Evolutionary conservation across 176 grass and related monocot species (phyloP), one percentile per base, ranked within the genome.

Genomic region (Oryza coarctata): DNA sequence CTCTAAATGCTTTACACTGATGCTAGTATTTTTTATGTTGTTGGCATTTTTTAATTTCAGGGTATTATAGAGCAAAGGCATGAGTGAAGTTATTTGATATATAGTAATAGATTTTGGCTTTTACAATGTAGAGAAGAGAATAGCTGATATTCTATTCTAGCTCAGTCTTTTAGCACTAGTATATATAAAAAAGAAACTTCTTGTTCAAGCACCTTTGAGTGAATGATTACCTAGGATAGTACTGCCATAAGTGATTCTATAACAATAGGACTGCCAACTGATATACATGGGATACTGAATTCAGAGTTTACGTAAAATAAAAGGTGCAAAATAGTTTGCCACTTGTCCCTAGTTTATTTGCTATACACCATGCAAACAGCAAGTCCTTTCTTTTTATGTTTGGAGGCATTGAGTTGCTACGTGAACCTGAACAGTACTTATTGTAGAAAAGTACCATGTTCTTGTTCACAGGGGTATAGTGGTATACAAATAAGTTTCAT

Each of bases 251-350:
- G 13, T 68, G 63, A 45, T 7, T 75, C 34, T 74, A 47, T 35
- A 41, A 75, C 7, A n/a, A 47, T 27, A 69, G 1, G 71, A 68
- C 35, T 75, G 25, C 39, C 14, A 49, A n/a, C n/a, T 38, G 7
- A 29, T 63, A 33, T 31, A 44, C 58, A 14, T 63, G 63, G 58
- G 47, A 79, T 40, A 52, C 60, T 65, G 25, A 74, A 86, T 73
- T 74, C 25, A 40, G 32, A 25, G 20, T 57, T 80, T 67, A 58
- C 28, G 13, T 73, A 55, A 55, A 55, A 43, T 17, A 70, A 23
- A 40, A 68, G 34, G 62, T 29, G 30, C n/a, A 66, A 80, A 82
- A 65, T 65, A 82, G 38, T 27, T 76, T 80, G 27, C 45, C 68
- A 29, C 32, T 22, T 18, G 13, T 1, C 22, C 27, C 5, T 68